phyloP scores from a whole-genome alignment of 352 stramenopile species.

The Pythium chondricola region DNA sequence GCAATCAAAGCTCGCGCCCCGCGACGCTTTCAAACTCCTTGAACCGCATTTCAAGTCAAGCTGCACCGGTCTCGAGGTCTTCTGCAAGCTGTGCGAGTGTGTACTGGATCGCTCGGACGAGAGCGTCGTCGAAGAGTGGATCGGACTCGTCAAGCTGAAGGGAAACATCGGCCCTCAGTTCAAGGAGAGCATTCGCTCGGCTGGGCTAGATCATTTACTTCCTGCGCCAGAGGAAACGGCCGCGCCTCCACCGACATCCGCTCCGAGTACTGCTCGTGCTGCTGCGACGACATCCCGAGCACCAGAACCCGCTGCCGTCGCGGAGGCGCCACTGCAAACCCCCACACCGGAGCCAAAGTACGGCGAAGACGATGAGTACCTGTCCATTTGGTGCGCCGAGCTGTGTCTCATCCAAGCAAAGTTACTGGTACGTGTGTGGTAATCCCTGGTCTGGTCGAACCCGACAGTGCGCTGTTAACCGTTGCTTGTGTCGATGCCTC shows the following conservation, averaged over 20 bases:
- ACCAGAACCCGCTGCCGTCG: background rate
- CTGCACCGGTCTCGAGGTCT: constrained; percentile 6
- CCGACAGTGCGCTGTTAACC: background rate
- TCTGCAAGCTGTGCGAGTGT: constrained; percentile 18
- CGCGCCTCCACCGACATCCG: constrained; percentile 2
- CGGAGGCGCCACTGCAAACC: background rate
- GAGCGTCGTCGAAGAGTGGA: constrained; percentile 10
- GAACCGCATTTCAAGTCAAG: constrained; percentile 10
- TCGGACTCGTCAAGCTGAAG: constrained; percentile 29
- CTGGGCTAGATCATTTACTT: constrained; percentile 31
- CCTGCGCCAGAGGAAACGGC: constrained; percentile 12
- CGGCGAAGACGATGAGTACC: constrained; percentile 36
- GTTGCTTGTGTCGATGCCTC: background rate
- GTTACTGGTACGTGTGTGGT: constrained; percentile 39
- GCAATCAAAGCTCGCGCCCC: constrained; percentile 18
- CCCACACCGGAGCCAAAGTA: constrained; percentile 6
- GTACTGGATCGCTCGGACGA: constrained; percentile 11
- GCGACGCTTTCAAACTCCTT: constrained; percentile 17
- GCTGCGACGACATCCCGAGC: constrained; percentile 23
- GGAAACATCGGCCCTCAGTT: constrained; percentile 35
- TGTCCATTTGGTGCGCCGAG: constrained; percentile 61
- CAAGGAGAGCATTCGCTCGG: constrained; percentile 18
- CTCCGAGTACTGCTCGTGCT: constrained; percentile 24
- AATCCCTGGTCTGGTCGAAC: no score
- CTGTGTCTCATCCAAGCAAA: constrained; percentile 51